Evolutionary conservation across 169 alveolate genomes (phyloP).

Genomic region (Plasmodium berghei): DNA sequence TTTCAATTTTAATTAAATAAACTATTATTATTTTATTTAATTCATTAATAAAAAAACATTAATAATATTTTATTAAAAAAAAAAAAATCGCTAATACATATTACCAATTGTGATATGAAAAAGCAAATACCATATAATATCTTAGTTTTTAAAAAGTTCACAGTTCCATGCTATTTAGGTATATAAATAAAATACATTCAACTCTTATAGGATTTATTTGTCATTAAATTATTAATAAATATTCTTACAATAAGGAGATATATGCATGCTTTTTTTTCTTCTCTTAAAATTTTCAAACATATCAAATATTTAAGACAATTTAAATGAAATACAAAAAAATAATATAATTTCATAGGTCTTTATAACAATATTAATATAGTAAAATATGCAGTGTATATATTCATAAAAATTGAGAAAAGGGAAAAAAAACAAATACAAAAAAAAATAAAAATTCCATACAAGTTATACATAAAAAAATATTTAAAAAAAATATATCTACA

Average conservation of each 20-base stretch:
- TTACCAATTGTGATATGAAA: neutral
- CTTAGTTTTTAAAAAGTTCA: no score
- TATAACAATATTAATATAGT: neutral
- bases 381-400: neutral
- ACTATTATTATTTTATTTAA: constrained; percentile 5
- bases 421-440: neutral
- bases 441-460: neutral
- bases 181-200: no score
- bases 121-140: neutral
- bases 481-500: neutral
- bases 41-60: neutral
- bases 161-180: no score
- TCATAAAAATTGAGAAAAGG: neutral
- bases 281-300: no score
- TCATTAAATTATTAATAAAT: no score
- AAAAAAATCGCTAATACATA: neutral
- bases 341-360: no score
- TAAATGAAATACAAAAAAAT: no score
- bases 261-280: no score
- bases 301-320: no score
- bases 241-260: no score
- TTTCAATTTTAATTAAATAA: constrained; percentile 6
- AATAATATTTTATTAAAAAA: neutral
- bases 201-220: no score
- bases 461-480: neutral